phyloP scores from a whole-genome alignment of 2,329 filamentous ascomycete species.

The Colletotrichum siamense region DNA sequence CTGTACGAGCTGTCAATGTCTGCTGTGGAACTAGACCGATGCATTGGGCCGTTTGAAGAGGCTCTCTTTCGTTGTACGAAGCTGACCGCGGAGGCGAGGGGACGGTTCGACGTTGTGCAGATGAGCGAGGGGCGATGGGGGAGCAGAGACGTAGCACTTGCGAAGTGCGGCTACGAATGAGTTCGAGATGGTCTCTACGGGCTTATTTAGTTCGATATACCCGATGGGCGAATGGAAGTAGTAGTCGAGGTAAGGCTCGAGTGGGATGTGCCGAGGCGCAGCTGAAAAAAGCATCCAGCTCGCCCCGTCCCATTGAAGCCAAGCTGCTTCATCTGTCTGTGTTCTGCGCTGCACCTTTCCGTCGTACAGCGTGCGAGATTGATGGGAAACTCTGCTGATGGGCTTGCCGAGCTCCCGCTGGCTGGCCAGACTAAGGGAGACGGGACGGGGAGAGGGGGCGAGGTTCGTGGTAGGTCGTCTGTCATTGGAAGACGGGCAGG shows the following conservation, averaged over 20 bases:
- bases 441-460: neutral
- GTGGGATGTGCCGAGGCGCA: neutral
- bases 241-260: neutral
- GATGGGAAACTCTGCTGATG: constrained; percentile 7
- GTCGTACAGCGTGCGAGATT: neutral
- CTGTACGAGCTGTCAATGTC: constrained; percentile 12
- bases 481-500: neutral
- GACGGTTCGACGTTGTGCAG: neutral
- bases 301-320: neutral
- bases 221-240: neutral
- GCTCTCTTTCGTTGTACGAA: neutral
- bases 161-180: neutral
- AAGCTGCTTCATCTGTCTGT: neutral
- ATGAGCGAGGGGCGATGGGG: neutral
- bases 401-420: neutral
- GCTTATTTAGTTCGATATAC: neutral
- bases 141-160: neutral
- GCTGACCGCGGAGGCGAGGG: neutral
- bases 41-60: neutral
- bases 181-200: neutral
- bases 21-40: neutral
- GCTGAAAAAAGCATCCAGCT: constrained; percentile 2
- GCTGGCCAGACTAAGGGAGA: neutral
- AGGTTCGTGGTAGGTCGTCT: neutral
- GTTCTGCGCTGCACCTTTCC: neutral